Evolutionary conservation across 2,329 filamentous ascomycete species (phyloP).

Genomic region (Dactylellina cionopaga): DNA sequence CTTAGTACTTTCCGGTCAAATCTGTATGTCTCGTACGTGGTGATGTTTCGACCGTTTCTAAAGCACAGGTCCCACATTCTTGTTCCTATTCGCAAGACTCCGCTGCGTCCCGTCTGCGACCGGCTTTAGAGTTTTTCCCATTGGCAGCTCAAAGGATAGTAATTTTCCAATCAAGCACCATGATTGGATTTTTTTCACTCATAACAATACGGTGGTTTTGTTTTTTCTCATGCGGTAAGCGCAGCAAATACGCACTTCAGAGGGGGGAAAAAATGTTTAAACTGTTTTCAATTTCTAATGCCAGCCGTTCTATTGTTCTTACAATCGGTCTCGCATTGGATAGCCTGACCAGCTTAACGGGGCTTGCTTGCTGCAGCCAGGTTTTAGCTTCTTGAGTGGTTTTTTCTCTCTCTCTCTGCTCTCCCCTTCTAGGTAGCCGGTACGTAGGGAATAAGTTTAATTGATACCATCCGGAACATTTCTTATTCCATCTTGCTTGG

Average conservation of each 20-base stretch:
- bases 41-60: neutral
- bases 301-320: too few relatives aligned
- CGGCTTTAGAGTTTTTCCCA: conserved; percentile 21
- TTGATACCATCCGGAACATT: conserved; percentile 35
- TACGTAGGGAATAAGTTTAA: neutral
- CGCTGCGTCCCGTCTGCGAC: conserved; percentile 27
- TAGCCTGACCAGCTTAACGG: too few relatives aligned
- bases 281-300: neutral
- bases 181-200: neutral
- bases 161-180: neutral
- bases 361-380: conserved; percentile 16
- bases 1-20: too few relatives aligned
- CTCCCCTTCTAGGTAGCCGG: neutral
- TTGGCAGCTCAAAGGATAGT: conserved; percentile 17
- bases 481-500: neutral
- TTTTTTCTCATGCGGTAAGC: too few relatives aligned
- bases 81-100: conserved; percentile 17
- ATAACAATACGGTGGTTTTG: neutral
- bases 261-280: neutral
- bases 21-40: too few relatives aligned
- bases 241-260: neutral
- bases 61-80: neutral
- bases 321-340: too few relatives aligned
- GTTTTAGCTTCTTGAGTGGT: conserved; percentile 24
- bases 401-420: conserved; percentile 4